Base-by-base conservation (phyloP, 2,329 filamentous ascomycete species). In the Monosporascus sp. region DNA sequence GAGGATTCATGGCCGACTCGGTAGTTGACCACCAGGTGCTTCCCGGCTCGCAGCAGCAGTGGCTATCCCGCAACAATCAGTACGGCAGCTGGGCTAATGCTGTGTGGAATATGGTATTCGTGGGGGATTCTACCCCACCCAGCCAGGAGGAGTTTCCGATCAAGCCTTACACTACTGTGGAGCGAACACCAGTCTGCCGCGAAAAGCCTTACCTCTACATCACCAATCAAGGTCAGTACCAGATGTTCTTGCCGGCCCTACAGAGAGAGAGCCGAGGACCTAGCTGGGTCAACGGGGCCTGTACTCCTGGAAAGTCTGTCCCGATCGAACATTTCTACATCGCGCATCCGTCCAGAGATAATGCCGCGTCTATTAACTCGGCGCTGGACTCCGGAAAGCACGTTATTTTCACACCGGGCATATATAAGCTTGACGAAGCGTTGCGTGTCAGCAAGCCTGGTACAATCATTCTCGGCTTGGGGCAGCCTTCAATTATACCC, bases 21-120 rank as follows among this genome's bases (percentile, higher is more conserved):
- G 60, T 67, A 2, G 60, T 69, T 7, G 66, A 69, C 31, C 48
- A 60, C 22, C 60, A 63, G 43, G 62, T 69, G 22, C 61, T 69
- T 14, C 67, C 67, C 14, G 67, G 67, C 15, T 69, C 67, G 18
- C 67, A 69, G 51, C 67, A 69, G 56, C 67, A 69, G 52, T 69
- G 67, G 67, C 52, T 69, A 14, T 69, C 67, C 14, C 62, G 67
- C 17, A 69, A 69, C 52, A 66, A 66, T 24, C 60, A 48, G 53
- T 69, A 68, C 44, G 67, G 65, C 8, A 65, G 60, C 48, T 69
- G 67, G 67, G 63, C 66, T 1, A 69, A 69, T 37, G 67, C 59
- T 14, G 67, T 69, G 2, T 69, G 67, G 67, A 69, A 69, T 26
- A 69, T 68, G 67, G 67, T 68, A 7, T 69, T 69, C 22, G 63